phyloP scores from a whole-genome alignment of 2,329 filamentous ascomycete species.

The Microcyclospora tardicrescens region DNA sequence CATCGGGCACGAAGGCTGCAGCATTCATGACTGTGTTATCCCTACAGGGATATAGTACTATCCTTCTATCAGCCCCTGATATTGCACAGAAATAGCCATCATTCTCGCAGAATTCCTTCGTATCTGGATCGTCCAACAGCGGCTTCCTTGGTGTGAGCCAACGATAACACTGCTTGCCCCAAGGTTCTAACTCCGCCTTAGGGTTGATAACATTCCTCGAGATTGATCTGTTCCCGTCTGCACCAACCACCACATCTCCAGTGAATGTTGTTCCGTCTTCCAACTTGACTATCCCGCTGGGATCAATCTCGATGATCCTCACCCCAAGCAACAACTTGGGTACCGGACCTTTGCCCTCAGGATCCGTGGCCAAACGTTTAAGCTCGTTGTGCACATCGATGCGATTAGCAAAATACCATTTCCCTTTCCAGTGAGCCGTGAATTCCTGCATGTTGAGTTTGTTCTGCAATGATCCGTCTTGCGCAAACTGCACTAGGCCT shows the following conservation, averaged over 20 bases:
- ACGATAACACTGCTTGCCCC: slow-evolving; percentile 44
- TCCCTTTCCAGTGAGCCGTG: not conserved
- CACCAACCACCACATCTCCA: slow-evolving; percentile 21
- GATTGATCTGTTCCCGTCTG: slow-evolving; percentile 17
- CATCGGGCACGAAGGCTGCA: slow-evolving; percentile 15
- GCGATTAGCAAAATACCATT: slow-evolving; percentile 19
- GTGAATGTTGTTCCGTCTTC: slow-evolving; percentile 15
- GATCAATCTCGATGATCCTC: slow-evolving; percentile 14
- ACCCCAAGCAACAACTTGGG: slow-evolving; percentile 13
- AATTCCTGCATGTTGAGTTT: not conserved
- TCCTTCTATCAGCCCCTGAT: slow-evolving; percentile 26
- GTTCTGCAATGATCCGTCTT: not conserved
- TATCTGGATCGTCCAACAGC: slow-evolving; percentile 30
- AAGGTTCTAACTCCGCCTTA: slow-evolving; percentile 13
- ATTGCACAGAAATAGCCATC: slow-evolving; percentile 30
- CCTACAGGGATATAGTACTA: slow-evolving; percentile 36
- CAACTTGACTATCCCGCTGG: slow-evolving; percentile 13
- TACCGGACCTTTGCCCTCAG: slow-evolving; percentile 13
- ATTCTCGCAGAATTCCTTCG: slow-evolving; percentile 23
- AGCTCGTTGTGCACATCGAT: slow-evolving; percentile 20
- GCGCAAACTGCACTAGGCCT: not conserved
- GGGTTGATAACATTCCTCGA: slow-evolving; percentile 8
- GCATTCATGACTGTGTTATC: slow-evolving; percentile 37
- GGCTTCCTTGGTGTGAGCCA: slow-evolving; percentile 40
- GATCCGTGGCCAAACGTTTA: slow-evolving; percentile 11